Conservation (phyloP, 192 early-diverging fungal species). For the Dispira parvispora region DNA sequence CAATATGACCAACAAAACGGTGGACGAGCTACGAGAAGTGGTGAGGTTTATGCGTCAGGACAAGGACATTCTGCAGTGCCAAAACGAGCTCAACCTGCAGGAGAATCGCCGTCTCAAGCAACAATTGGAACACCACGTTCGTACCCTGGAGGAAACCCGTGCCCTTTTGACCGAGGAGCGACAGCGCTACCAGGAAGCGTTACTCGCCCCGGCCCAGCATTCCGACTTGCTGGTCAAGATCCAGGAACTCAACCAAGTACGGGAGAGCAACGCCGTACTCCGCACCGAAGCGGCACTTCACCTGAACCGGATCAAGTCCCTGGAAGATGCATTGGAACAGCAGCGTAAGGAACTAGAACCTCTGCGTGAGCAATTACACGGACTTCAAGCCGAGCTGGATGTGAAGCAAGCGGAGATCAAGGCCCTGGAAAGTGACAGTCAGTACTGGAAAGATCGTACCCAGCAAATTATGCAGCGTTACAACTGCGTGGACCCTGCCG, state of each 20-base stretch:
- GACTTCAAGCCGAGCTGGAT: slow-evolving; percentile 42
- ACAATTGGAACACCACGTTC: slow-evolving; percentile 43
- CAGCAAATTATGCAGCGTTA: slow-evolving; percentile 59
- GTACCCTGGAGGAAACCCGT: slow-evolving; percentile 48
- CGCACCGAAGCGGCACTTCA: slow-evolving; percentile 37
- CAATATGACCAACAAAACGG: slow-evolving; percentile 10
- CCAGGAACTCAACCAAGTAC: slow-evolving; percentile 44
- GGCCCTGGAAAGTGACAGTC: slow-evolving; percentile 40
- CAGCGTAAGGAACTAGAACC: slow-evolving; percentile 31
- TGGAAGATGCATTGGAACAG: slow-evolving; percentile 25
- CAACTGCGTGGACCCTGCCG: slow-evolving; percentile 65
- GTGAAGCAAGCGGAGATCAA: slow-evolving; percentile 29
- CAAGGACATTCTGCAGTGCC: slow-evolving; percentile 49
- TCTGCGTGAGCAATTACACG: slow-evolving; percentile 39
- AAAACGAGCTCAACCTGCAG: slow-evolving; percentile 45
- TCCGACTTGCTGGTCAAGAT: slow-evolving; percentile 46
- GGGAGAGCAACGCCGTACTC: slow-evolving; percentile 61
- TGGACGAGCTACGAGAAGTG: slow-evolving; percentile 35
- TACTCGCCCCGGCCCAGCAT: slow-evolving; percentile 35
- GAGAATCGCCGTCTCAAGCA: slow-evolving; percentile 45
- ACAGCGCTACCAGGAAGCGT: slow-evolving; percentile 19
- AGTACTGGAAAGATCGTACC: slow-evolving; percentile 53
- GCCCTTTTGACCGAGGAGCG: slow-evolving; percentile 33
- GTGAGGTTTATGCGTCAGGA: slow-evolving; percentile 52
- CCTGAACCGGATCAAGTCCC: slow-evolving; percentile 14